Evolutionary conservation across 495 filamentous ascomycete species (phyloP), one percentile per base, ranked within the genome.

Genomic region (Penicillium ochrochloron): DNA sequence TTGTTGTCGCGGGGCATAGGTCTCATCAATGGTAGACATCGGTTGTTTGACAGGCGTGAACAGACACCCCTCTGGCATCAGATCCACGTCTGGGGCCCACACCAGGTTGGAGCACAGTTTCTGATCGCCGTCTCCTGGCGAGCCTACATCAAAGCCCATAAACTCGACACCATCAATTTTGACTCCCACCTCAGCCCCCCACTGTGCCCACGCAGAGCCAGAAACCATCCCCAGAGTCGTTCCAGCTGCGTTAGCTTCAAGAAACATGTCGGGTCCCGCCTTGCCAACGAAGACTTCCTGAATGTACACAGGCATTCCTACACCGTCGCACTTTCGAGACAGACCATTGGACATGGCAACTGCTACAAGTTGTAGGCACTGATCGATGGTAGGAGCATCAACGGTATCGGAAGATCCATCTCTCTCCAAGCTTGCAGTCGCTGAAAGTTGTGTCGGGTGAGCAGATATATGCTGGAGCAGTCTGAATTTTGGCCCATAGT

Each of bases 121-220:
- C 15, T 41, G 50, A 53, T 53, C 50, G 0, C 25, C 50, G n/a
- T 29, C 50, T 53, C 2, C 21, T 12, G 25, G 15, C 2, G 25
- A 29, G 1, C 25, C 25, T 29, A 33, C 50, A 29, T 53, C 50
- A 17, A 53, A 53, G 8, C 50, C 50, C 25, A 53, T 53, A 21
- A 53, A 53, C 50, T 53, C 50, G 4, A 53, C 50, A 33, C 50
- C 50, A 33, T 53, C 50, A 53, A 53, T 31, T 33, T 53, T 31
- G 8, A 53, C 15, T 33, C 21, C 25, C 14, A 53, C 50, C n/a
- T 53, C 50, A 1, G 21, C 25, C 17, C 50, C 50, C 50, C 25
- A 53, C 25, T 53, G 50, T 27, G 25, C 50, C 11, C 8, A 27
- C 6, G 50, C 50, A 25, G 25, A 31, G 0, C 50, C 50, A 33